Conservation (phyloP, 2,329 filamentous ascomycete species). For the Neonectria ditissima region DNA sequence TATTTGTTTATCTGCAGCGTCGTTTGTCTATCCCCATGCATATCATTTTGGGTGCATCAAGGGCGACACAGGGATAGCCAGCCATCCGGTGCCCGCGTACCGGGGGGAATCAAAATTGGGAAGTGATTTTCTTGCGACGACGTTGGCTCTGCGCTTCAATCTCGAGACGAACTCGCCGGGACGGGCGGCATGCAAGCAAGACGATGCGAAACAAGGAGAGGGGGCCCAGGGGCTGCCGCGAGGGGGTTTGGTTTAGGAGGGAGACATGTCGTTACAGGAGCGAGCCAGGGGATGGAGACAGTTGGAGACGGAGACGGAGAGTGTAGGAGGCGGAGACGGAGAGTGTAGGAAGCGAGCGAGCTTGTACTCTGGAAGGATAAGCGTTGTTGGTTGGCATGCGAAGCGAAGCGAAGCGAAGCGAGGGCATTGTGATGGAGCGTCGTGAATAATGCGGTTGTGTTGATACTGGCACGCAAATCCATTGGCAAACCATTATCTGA, state of each 20-base stretch:
- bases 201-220: slow-evolving; percentile 12
- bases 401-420: slow-evolving; percentile 28
- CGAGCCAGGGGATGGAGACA: slow-evolving; percentile 2
- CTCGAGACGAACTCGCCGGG: background rate
- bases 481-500: slow-evolving; percentile 34
- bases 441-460: slow-evolving; percentile 40
- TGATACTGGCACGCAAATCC: slow-evolving; percentile 40
- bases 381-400: slow-evolving; percentile 35
- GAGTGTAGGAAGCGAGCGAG: slow-evolving; percentile 28
- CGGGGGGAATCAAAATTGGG: slow-evolving; percentile 15
- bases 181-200: slow-evolving; percentile 11
- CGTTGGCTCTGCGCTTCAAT: slow-evolving; percentile 4
- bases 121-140: slow-evolving; percentile 18
- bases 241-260: slow-evolving; percentile 4
- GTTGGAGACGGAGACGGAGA: slow-evolving; percentile 27
- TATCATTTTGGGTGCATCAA: slow-evolving; percentile 19
- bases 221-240: background rate
- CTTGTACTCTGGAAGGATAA: slow-evolving; percentile 47
- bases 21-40: slow-evolving; percentile 24
- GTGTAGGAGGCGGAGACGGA: slow-evolving; percentile 28
- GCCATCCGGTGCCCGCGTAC: slow-evolving; percentile 4
- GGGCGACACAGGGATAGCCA: slow-evolving; percentile 2
- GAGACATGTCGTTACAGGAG: background rate
- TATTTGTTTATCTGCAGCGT: slow-evolving; percentile 37
- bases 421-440: slow-evolving; percentile 38